phyloP scores from a whole-genome alignment of 331 rosid genomes.

The Phaseolus coccineus region DNA sequence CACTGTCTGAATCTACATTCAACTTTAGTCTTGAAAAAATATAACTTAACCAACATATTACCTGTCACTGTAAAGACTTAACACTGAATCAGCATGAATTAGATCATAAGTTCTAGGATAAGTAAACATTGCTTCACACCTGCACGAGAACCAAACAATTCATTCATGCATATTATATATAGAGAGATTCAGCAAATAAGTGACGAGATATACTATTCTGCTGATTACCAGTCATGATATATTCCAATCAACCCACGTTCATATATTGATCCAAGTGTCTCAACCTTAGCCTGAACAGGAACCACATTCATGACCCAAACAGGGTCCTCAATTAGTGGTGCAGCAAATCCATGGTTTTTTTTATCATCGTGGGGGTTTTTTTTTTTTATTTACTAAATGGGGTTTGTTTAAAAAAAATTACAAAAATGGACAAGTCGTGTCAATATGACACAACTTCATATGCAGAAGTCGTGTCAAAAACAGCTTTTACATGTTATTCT shows the following conservation, averaged over 20 bases:
- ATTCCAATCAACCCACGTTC: slow-evolving; percentile 85
- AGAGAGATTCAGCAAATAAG: background rate
- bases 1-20: background rate
- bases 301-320: slow-evolving; percentile 95
- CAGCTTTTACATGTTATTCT: too few relatives aligned
- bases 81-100: slow-evolving; percentile 82
- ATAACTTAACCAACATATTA: slow-evolving; percentile 30
- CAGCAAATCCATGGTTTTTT: slow-evolving; percentile 62
- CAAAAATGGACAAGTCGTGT: too few relatives aligned
- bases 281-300: slow-evolving; percentile 65
- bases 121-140: slow-evolving; percentile 95
- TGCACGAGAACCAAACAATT: slow-evolving; percentile 43
- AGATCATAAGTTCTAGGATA: slow-evolving; percentile 90
- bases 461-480: too few relatives aligned
- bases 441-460: too few relatives aligned
- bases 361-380: too few relatives aligned
- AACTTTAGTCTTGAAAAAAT: background rate
- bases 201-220: background rate
- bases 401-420: too few relatives aligned
- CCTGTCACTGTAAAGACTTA: slow-evolving; percentile 77
- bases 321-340: slow-evolving; percentile 64
- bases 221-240: slow-evolving; percentile 75
- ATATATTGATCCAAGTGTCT: slow-evolving; percentile 79
- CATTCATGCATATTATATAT: background rate
- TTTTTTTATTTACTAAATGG: too few relatives aligned